A percentile compares a stretch with the other conserved stretches of the same genome.
phyloP scores from a whole-genome alignment of 495 filamentous ascomycete genomes.

The Penicillium bialowiezense region DNA sequence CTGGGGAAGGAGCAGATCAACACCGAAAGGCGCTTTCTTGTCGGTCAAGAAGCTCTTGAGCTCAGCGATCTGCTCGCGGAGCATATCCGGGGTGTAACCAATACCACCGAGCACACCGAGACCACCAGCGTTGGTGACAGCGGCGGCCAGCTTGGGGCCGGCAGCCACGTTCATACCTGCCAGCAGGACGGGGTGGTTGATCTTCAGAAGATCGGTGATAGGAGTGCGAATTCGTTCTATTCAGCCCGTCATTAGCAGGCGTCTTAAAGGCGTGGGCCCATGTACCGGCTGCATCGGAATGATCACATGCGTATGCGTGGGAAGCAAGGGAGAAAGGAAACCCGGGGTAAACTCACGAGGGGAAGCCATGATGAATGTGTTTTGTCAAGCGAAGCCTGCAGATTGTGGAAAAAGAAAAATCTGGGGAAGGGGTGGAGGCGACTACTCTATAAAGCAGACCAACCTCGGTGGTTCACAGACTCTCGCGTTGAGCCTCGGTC shows the following conservation, averaged over 20 bases:
- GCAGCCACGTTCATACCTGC: slow-evolving; percentile 99
- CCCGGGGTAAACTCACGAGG: slow-evolving; percentile 60
- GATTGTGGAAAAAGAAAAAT: slow-evolving; percentile 11
- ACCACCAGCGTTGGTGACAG: slow-evolving; percentile 95
- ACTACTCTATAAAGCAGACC: slow-evolving; percentile 15
- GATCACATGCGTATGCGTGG: too few relatives aligned
- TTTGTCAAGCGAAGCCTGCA: slow-evolving; percentile 11
- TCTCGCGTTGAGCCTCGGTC: slow-evolving; percentile 16
- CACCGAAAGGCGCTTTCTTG: slow-evolving; percentile 98
- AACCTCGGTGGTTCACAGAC: slow-evolving; percentile 12
- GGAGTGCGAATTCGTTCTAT: slow-evolving; percentile 84
- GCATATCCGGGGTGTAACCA: slow-evolving; percentile 96
- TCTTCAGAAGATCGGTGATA: slow-evolving; percentile 90
- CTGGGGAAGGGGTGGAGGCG: slow-evolving; percentile 18
- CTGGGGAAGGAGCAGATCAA: slow-evolving; percentile 91
- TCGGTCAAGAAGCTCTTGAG: slow-evolving; percentile 85
- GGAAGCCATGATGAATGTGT: slow-evolving; percentile 64
- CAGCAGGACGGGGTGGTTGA: slow-evolving; percentile 93
- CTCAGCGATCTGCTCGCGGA: slow-evolving; percentile 89
- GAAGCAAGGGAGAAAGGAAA: slow-evolving; percentile 4
- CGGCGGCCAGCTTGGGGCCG: slow-evolving; percentile 93
- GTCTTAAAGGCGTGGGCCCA: not conserved
- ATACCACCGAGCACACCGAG: slow-evolving; percentile 95
- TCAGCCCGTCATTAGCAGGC: not conserved
- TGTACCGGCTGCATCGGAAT: not conserved